Evolutionary conservation across 768 basidiomycete genomes (phyloP), one percentile per base, ranked within the genome.

Genomic region (Xanthoconium purpureum): DNA sequence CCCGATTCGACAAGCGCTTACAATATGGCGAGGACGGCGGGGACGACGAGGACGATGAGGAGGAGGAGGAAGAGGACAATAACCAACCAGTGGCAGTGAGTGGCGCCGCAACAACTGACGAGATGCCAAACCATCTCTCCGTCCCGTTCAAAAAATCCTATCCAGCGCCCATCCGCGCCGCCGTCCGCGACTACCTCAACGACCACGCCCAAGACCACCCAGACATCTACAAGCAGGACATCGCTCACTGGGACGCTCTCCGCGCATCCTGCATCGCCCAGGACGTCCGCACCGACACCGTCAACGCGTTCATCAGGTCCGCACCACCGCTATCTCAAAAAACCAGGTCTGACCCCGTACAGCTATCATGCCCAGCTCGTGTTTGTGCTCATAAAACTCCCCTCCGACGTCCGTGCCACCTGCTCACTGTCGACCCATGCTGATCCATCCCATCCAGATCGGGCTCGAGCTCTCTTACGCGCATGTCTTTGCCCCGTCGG

Each of bases 321-420:
- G 84, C 80, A 44, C 20, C 32, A 14, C n/a, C 0, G 50, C 13
- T 30, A 36, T 4, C 46, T 15, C 40, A 15, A 29, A 29, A 32
- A 50, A 36, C 55, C 10, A 3, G 4, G 32, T 49, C 59, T 59
- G 48, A 54, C 47, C 45, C 12, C 46, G 47, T 37, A 36, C 61
- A 98, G 96, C 44, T 98, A 98, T 68, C 90, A 97, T 62, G 90
- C 93, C 5, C 95, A 96, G 67, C 83, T 98, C 37, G 77, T 85
- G 0, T 94, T 88, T 58, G 81, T 94, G 33, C 72, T 91, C 58
- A 84, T 87, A 13, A 98, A 98, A 68, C 75, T 98, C 8, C 95
- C 96, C 3, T 73, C 80, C 8, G 85, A 96, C 71, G 95, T 85
- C 54, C 66, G 74, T 68, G 29, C 45, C 50, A 59, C 44, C 59